Conservation (phyloP, 179 eudicot species). For the Silene coronaria region DNA sequence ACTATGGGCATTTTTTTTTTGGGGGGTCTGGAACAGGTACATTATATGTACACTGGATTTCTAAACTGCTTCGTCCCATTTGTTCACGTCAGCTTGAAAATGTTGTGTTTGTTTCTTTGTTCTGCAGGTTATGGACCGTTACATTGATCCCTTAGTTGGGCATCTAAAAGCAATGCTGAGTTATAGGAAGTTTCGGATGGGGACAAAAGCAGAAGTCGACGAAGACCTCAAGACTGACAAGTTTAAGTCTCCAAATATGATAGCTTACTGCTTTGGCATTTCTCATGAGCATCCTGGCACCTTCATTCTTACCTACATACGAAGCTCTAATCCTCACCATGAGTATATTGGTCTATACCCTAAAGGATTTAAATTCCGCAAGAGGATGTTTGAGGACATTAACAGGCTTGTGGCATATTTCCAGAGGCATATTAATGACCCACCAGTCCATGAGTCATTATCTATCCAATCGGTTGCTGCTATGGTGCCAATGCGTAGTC, state of each 20-base stretch:
- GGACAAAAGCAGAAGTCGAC: conserved; percentile 90
- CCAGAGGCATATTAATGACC: conserved; percentile 90
- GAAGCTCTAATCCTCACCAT: conserved; percentile 89
- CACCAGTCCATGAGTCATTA: conserved; percentile 63
- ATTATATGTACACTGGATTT: not conserved
- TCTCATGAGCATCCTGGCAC: conserved; percentile 96
- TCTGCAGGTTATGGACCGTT: conserved; percentile 90
- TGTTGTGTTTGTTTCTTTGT: not conserved
- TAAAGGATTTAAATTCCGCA: conserved; percentile 87
- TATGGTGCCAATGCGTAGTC: conserved; percentile 89
- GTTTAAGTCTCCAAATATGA: conserved; percentile 56
- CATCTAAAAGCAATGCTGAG: conserved; percentile 80
- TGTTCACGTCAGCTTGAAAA: not conserved
- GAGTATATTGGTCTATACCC: conserved; percentile 89
- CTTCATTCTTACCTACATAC: conserved; percentile 75
- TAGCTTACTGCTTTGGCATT: conserved; percentile 88
- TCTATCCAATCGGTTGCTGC: conserved; percentile 92
- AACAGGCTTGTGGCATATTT: conserved; percentile 85
- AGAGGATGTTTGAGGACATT: conserved; percentile 73
- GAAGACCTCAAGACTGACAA: conserved; percentile 70
- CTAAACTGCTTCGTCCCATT: not conserved
- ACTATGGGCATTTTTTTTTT: not conserved
- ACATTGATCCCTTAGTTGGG: conserved; percentile 85
- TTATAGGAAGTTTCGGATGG: conserved; percentile 78
- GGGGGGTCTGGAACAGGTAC: not conserved